Evolutionary conservation across 768 basidiomycete genomes (phyloP).

Genomic region (Pisolithus microcarpus): DNA sequence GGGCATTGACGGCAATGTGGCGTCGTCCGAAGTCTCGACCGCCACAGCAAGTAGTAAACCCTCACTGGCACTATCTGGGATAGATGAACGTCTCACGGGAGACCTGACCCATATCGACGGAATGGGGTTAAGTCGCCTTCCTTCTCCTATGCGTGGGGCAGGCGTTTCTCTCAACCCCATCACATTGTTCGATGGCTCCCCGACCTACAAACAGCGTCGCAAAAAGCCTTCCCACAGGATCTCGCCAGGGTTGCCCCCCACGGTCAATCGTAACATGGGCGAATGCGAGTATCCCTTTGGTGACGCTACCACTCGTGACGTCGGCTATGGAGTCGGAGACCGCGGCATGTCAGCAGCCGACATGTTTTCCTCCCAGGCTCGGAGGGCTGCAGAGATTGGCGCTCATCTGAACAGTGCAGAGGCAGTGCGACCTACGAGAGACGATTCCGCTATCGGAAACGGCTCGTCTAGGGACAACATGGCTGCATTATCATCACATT

Average conservation of each 20-base stretch:
- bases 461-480: conserved; percentile 14
- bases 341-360: conserved; percentile 49
- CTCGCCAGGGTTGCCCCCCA: conserved; percentile 17
- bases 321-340: conserved; percentile 25
- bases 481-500: conserved; percentile 7
- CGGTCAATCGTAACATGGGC: conserved; percentile 21
- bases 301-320: background rate
- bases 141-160: conserved; percentile 15
- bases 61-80: conserved; percentile 2
- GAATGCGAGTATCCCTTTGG: conserved; percentile 14
- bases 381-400: background rate
- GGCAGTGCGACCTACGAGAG: conserved; percentile 10
- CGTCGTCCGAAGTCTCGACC: conserved; percentile 25
- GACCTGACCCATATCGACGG: conserved; percentile 19
- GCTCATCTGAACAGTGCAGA: background rate
- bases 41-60: conserved; percentile 23
- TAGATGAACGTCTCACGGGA: conserved; percentile 7
- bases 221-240: conserved; percentile 54
- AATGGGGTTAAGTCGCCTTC: conserved; percentile 8
- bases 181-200: conserved; percentile 77
- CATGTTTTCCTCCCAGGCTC: conserved; percentile 56
- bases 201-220: conserved; percentile 82
- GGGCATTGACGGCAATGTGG: conserved; percentile 29
- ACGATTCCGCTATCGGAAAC: conserved; percentile 6
- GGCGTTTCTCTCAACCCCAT: conserved; percentile 49